phyloP scores from a whole-genome alignment of 768 basidiomycete genomes.

The Mycena amicta region DNA sequence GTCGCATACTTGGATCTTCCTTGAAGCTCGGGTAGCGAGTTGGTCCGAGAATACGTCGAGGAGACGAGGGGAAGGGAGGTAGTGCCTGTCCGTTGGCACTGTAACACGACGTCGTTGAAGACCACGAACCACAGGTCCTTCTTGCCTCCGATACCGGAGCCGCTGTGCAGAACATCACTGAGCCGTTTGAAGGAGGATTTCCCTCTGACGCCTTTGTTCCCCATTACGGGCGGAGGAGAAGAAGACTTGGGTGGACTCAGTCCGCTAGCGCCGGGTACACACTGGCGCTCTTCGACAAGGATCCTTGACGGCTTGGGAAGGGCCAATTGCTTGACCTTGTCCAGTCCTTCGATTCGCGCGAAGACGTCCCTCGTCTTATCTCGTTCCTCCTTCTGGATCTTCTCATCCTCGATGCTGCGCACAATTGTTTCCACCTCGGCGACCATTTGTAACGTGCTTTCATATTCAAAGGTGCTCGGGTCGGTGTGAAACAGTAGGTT shows the following conservation, averaged over 20 bases:
- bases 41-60: conserved; percentile 66
- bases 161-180: conserved; percentile 79
- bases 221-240: conserved; percentile 43
- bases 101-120: conserved; percentile 93
- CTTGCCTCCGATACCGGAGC: conserved; percentile 63
- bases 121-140: conserved; percentile 93
- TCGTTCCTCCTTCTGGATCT: conserved; percentile 93
- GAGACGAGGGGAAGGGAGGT: conserved; percentile 82
- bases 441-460: conserved; percentile 94
- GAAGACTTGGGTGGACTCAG: conserved; percentile 38
- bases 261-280: conserved; percentile 40
- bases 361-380: conserved; percentile 95
- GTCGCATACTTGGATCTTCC: conserved; percentile 86
- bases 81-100: conserved; percentile 88
- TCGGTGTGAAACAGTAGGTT: conserved; percentile 97
- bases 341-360: conserved; percentile 94
- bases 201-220: conserved; percentile 68
- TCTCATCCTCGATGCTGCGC: conserved; percentile 96
- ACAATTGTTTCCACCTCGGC: conserved; percentile 97
- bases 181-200: conserved; percentile 88
- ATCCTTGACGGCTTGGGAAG: conserved; percentile 88
- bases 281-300: conserved; percentile 78
- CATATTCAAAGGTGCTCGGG: conserved; percentile 96
- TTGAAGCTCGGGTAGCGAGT: conserved; percentile 80
- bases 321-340: conserved; percentile 90